Conservation (phyloP, 2,329 filamentous ascomycete genomes). For the Thelonectria olida region DNA sequence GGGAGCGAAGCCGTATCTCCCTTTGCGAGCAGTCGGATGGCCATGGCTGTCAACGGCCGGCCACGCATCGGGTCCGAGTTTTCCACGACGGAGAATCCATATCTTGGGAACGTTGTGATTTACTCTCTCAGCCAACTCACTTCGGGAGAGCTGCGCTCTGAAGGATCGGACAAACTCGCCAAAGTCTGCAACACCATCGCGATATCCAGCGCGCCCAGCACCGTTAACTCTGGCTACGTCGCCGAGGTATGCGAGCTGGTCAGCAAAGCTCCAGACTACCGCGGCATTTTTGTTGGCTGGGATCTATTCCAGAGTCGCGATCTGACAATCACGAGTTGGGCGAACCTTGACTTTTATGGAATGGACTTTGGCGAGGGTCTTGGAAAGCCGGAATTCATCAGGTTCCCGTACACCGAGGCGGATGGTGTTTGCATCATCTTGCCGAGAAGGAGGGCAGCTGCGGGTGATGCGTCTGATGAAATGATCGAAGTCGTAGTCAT, state of each 20-base stretch:
- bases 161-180: not conserved
- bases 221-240: slow-evolving; percentile 8
- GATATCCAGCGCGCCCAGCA: not conserved
- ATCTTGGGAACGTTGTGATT: slow-evolving; percentile 14
- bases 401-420: slow-evolving; percentile 7
- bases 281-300: slow-evolving; percentile 19
- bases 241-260: slow-evolving; percentile 14
- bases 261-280: not conserved
- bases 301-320: slow-evolving; percentile 11
- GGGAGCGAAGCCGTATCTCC: not conserved
- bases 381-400: slow-evolving; percentile 4
- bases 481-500: slow-evolving; percentile 17
- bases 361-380: slow-evolving; percentile 13
- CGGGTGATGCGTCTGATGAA: not conserved
- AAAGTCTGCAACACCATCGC: slow-evolving; percentile 2
- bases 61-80: not conserved
- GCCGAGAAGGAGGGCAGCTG: slow-evolving; percentile 3
- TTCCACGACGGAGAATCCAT: slow-evolving; percentile 1
- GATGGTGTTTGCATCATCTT: slow-evolving; percentile 17
- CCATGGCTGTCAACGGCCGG: slow-evolving; percentile 17
- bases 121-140: slow-evolving; percentile 1
- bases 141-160: not conserved
- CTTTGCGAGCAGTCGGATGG: slow-evolving; percentile 1
- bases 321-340: slow-evolving; percentile 21
- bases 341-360: slow-evolving; percentile 11